A percentile compares a stretch with the other conserved stretches of the same genome.
Conservation (phyloP, 208 protist species). For the Angomonas ambiguus region DNA sequence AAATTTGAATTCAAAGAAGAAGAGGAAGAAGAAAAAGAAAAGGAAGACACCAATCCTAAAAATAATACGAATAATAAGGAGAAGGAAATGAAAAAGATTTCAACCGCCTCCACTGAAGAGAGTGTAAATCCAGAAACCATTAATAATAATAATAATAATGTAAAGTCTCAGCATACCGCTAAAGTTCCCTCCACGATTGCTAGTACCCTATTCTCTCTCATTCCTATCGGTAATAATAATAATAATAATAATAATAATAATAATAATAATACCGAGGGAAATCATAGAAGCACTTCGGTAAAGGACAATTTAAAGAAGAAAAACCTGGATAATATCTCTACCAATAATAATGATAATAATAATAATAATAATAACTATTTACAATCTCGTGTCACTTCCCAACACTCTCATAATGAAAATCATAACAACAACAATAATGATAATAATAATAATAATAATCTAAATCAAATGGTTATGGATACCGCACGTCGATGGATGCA, state of each 20-base stretch:
- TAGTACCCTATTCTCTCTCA: constrained; percentile 33
- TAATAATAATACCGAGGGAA: no score
- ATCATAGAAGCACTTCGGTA: no score
- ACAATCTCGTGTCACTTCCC: constrained; percentile 10
- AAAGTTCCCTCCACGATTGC: constrained; percentile 25
- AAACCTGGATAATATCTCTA: no score
- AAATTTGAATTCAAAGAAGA: no score
- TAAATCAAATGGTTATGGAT: constrained; percentile 22
- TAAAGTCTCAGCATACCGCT: not conserved
- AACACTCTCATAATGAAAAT: not conserved
- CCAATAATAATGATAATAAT: not conserved
- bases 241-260: not conserved
- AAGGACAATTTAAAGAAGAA: no score
- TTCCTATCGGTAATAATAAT: not conserved
- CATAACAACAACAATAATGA: constrained; percentile 5
- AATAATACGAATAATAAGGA: no score
- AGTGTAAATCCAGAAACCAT: not conserved
- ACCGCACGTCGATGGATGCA: constrained; percentile 39
- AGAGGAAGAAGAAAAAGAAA: not conserved
- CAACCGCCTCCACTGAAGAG: no score
- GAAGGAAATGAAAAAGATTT: no score
- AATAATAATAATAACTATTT: not conserved
- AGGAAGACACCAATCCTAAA: no score
- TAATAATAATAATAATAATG: not conserved
- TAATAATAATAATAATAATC: constrained; percentile 1